Evolutionary conservation across 441 rosid genomes (phyloP), one percentile per base, ranked within the genome.

Genomic region (Gossypium lobatum): DNA sequence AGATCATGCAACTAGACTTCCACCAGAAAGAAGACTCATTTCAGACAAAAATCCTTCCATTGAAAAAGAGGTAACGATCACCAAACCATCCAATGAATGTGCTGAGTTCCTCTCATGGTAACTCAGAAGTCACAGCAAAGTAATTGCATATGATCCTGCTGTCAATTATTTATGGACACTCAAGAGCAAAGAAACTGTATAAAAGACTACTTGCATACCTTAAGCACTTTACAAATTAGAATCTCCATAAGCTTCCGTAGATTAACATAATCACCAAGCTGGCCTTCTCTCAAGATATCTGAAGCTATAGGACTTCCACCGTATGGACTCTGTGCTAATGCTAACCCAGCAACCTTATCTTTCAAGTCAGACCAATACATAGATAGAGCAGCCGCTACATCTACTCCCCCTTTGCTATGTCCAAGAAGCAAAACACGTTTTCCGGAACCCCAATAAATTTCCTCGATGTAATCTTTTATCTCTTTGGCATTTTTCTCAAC

Each of bases 351-450:
- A 64, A 95, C 98, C 84, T 93, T 95, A 77, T 91, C 97, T 78
- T 90, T 91, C 78, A 95, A 83, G 10, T 95, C 96, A 77, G 96
- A 78, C 99, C 97, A 95, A 79, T 93, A 89, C 55, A 95, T 81
- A 16, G 99, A 91, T 64, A 93, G 75, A 73, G 99, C 96, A 80
- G 97, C 98, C 0, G 98, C 99, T 54, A 95, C 85, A 81, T 95
- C 99, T 73, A 91, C 86, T 64, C 99, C 99, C 71, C 99, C 98
- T 91, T 95, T 95, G 86, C 99, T 93, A 84, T 95, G 99, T 55
- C 99, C 98, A 68, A 95, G 88, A 79, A 95, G 88, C 82, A 95
- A 79, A 75, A 95, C 94, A 39, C 89, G 88, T 84, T 95, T 95
- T 75, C 88, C 83, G 39, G 97, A 85, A 64, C 98, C 97, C 98